Base-by-base conservation (phyloP, 1,139 yeast species). In the Magnusiomyces starmeri region DNA sequence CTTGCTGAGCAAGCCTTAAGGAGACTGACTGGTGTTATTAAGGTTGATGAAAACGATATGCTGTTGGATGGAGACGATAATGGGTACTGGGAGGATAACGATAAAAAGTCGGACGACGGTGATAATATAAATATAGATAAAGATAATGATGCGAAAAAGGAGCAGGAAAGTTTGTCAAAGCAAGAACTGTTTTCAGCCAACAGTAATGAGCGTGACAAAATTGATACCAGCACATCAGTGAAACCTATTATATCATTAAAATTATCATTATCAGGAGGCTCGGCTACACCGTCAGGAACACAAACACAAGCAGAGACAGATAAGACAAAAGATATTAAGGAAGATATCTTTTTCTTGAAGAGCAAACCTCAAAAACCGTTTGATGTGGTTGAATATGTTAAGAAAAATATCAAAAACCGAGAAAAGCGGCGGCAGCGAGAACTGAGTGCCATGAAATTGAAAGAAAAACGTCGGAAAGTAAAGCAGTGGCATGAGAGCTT, bases 1-100 rank as follows among this genome's bases (percentile, higher is more conserved):
- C 70, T 82, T 54, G 92, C 94, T 2, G 96, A 89, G 65, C 74
- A 73, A 49, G 94, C 96, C 0, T 69, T 90, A 54, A 78, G 85
- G 71, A 72, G 69, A 44, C 56, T 61, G 72, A 75, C 64, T 66
- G 76, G 58, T 26, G 60, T 56, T n/a, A 54, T 54, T 7, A 56
- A 56, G 20, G 60, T 59, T 24, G 64, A 60, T 16, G 69, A 60
- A 24, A 59, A 59, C 14, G 65, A 56, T 16, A 59, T 58, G 39
- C 53, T 54, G 16, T 62, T 58, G 22, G 60, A 59, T 8, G 65
- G 54, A 8, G 62, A 57, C 40, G 61, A 58, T 44, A 54, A 54
- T 20, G 63, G 16, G 10, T n/a, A 32, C n/a, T 12, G n/a, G 18
- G 12, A 24, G 24, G 20, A 37, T 37, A n/a, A 37, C 10, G 24